Conservation (phyloP, 2,329 filamentous ascomycete species). For the Fusarium sp. region DNA sequence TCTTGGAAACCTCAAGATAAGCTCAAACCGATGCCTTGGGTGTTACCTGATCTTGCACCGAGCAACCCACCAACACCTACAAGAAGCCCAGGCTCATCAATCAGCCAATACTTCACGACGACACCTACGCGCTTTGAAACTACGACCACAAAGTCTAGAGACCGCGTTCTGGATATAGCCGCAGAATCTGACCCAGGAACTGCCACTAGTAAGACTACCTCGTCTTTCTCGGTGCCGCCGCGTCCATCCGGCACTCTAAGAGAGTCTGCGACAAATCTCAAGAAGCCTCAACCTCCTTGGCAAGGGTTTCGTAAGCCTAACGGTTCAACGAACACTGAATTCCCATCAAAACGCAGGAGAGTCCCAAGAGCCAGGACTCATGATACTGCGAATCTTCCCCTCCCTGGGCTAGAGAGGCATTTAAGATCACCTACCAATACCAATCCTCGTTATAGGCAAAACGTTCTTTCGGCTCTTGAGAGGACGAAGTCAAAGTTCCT, state of each 20-base stretch:
- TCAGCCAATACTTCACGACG: constrained; percentile 34
- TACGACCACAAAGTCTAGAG: neutral
- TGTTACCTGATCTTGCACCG: constrained; percentile 43
- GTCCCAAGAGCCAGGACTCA: constrained; percentile 13
- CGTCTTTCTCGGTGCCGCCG: neutral
- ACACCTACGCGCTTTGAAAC: neutral
- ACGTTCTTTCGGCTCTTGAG: constrained; percentile 44
- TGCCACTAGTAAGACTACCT: neutral
- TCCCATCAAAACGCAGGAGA: constrained; percentile 24
- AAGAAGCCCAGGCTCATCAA: constrained; percentile 7
- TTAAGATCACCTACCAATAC: constrained; percentile 20
- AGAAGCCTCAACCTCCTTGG: constrained; percentile 10
- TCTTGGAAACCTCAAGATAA: constrained; percentile 42
- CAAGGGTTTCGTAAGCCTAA: constrained; percentile 23
- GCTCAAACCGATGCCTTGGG: constrained; percentile 48
- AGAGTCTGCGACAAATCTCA: neutral
- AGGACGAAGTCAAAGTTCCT: constrained; percentile 45
- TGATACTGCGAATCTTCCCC: constrained; percentile 34
- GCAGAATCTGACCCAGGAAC: neutral
- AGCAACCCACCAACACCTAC: neutral
- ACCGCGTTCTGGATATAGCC: neutral
- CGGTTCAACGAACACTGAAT: neutral
- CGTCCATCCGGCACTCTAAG: neutral
- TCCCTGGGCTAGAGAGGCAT: constrained; percentile 39
- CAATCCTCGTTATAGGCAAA: constrained; percentile 30